These are phyloP conservation scores for Hymenoscyphus fructigenus DNA, from an alignment of 2,329 filamentous ascomycete genomes.

Conservation along the genomic window DNA sequence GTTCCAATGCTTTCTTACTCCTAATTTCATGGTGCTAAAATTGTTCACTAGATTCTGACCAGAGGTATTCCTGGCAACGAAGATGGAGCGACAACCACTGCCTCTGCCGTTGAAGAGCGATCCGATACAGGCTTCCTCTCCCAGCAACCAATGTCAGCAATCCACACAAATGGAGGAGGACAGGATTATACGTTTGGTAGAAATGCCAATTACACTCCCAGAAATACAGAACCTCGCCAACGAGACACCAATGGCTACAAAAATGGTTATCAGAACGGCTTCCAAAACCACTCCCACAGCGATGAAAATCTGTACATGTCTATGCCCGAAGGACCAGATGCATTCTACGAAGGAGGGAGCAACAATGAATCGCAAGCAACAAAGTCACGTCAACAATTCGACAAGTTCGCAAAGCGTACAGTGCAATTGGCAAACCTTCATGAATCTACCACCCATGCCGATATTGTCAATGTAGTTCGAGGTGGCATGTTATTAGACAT, in stretches of 20 bases:
- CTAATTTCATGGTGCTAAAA: slow-evolving; percentile 16
- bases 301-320: slow-evolving; percentile 19
- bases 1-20: slow-evolving; percentile 9
- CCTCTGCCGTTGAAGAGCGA: slow-evolving; percentile 19
- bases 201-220: slow-evolving; percentile 28
- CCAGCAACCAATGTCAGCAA: slow-evolving; percentile 19
- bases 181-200: slow-evolving; percentile 31
- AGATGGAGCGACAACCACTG: slow-evolving; percentile 18
- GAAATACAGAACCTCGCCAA: slow-evolving; percentile 18
- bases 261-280: slow-evolving; percentile 16
- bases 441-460: slow-evolving; percentile 60
- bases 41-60: slow-evolving; percentile 28
- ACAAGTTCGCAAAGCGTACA: slow-evolving; percentile 49
- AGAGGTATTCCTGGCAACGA: slow-evolving; percentile 21
- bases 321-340: slow-evolving; percentile 23
- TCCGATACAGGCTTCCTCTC: slow-evolving; percentile 22
- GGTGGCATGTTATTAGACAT: slow-evolving; percentile 72
- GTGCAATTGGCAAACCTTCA: slow-evolving; percentile 63
- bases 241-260: slow-evolving; percentile 17
- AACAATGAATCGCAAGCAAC: slow-evolving; percentile 27
- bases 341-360: slow-evolving; percentile 25
- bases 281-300: slow-evolving; percentile 23
- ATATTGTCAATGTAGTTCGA: slow-evolving; percentile 63
- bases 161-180: slow-evolving; percentile 18
- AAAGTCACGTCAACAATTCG: slow-evolving; percentile 26